Evolutionary conservation across 2,329 filamentous ascomycete species (phyloP), one percentile per base, ranked within the genome.

Genomic region (Trichoderma sp.): DNA sequence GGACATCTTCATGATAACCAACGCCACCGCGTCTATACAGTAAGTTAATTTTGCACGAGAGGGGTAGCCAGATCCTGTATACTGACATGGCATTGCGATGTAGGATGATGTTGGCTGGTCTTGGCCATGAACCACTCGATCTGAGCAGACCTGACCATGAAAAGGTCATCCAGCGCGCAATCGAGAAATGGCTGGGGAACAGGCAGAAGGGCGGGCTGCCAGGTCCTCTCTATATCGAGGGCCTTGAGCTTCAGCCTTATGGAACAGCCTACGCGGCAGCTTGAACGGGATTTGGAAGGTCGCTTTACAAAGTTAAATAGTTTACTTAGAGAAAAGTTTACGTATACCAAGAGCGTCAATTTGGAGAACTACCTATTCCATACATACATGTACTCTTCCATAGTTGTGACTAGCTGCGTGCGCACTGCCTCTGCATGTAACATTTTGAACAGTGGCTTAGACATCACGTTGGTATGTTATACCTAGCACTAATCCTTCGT

Each of bases 101-200:
- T 4, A 77, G 77, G 63, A 81, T 82, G 2, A 75, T 76, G 3
- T 71, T 82, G 0, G 80, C 82, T 1, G 78, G 79, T 30, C 75
- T 77, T 51, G 79, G 79, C 15, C 76, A 90, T 66, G 86, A 39
- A 88, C 90, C 81, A 90, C 88, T 70, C 88, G 91, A 12, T 88
- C 88, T 28, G 87, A 90, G 80, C 32, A 72, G 77, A 4, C 78
- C 81, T 3, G 77, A 81, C 11, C 76, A 82, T 53, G 74, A 75
- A 24, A 73, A 76, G 15, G 73, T 75, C 0, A 82, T 82, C 32
- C 62, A 78, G 11, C 72, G 74, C 32, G 78, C 79, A 1, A 53
- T 82, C 72, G 56, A 74, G 34, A 74, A 78, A 21, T 83, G 79
- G 79, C 26, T 57, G 8, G 81, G 81, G 80, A 75, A 74, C 3